Conservation (phyloP, 1,139 yeast genomes). For the Ogataea hybrid region DNA sequence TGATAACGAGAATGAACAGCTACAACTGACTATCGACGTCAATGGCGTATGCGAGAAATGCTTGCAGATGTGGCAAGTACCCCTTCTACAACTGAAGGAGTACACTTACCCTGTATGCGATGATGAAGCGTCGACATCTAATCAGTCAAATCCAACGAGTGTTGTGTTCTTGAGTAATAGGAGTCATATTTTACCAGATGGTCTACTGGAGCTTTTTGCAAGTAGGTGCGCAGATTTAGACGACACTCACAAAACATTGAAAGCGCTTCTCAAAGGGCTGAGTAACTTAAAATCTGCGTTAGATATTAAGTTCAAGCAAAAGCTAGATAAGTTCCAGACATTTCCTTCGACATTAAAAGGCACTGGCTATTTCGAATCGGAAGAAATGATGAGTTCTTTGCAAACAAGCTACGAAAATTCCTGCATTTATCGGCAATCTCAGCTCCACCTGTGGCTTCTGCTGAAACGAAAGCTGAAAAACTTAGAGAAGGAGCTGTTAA, state of each 20-base stretch:
- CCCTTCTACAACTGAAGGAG: slow-evolving; percentile 46
- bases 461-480: slow-evolving; percentile 47
- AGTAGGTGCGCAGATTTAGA: slow-evolving; percentile 42
- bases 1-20: slow-evolving; percentile 58
- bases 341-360: not conserved
- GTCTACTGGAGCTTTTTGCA: slow-evolving; percentile 51
- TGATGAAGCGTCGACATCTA: slow-evolving; percentile 34
- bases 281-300: slow-evolving; percentile 55
- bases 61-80: slow-evolving; percentile 35
- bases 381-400: not conserved
- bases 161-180: slow-evolving; percentile 44
- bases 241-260: slow-evolving; percentile 43
- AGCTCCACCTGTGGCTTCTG: slow-evolving; percentile 43
- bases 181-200: slow-evolving; percentile 45
- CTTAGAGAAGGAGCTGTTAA: slow-evolving; percentile 52
- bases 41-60: slow-evolving; percentile 16
- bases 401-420: slow-evolving; percentile 31
- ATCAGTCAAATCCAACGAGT: slow-evolving; percentile 40
- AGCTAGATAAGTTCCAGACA: slow-evolving; percentile 17
- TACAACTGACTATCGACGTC: slow-evolving; percentile 47
- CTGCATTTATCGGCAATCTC: slow-evolving; percentile 42
- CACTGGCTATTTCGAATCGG: not conserved
- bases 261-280: slow-evolving; percentile 56
- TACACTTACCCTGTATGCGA: slow-evolving; percentile 39
- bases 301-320: slow-evolving; percentile 46